These are phyloP conservation scores for Lepraria neglecta DNA, from an alignment of 495 filamentous ascomycete genomes.

Conservation along the genomic window DNA sequence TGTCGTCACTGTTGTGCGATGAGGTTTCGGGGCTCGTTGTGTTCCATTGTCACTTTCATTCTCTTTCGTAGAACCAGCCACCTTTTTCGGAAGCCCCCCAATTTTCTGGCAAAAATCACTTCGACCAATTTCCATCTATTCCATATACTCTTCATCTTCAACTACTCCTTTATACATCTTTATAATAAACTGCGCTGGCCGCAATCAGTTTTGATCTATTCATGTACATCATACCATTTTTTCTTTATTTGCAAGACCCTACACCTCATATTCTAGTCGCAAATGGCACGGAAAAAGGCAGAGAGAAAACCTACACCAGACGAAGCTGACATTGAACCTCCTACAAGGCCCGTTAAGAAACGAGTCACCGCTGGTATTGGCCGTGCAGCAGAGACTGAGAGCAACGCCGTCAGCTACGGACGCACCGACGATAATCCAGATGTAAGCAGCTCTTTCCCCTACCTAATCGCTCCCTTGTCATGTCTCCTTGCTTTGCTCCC, in stretches of 20 bases:
- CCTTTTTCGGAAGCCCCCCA: neutral
- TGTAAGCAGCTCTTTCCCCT: conserved; percentile 34
- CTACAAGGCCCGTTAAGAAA: conserved; percentile 37
- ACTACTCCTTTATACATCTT: neutral
- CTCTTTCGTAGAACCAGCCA: conserved; percentile 5
- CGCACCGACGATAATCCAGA: conserved; percentile 33
- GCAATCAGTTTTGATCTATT: neutral
- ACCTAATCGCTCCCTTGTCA: neutral
- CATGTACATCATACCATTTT: neutral
- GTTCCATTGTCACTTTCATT: conserved; percentile 11
- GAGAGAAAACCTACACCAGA: conserved; percentile 6
- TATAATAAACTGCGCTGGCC: neutral
- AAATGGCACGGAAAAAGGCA: neutral
- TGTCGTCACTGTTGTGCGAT: neutral
- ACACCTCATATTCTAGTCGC: too few relatives aligned
- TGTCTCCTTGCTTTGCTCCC: neutral
- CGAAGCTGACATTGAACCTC: conserved; percentile 11
- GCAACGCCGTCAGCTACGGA: conserved; percentile 33
- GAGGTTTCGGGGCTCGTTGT: too few relatives aligned
- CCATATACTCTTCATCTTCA: neutral
- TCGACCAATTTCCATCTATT: neutral
- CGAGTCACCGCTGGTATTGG: conserved; percentile 35
- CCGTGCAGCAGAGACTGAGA: conserved; percentile 32
- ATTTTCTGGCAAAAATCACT: neutral
- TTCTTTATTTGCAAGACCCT: neutral